phyloP scores from a whole-genome alignment of 768 basidiomycete species.

The Dendrothele bispora region DNA sequence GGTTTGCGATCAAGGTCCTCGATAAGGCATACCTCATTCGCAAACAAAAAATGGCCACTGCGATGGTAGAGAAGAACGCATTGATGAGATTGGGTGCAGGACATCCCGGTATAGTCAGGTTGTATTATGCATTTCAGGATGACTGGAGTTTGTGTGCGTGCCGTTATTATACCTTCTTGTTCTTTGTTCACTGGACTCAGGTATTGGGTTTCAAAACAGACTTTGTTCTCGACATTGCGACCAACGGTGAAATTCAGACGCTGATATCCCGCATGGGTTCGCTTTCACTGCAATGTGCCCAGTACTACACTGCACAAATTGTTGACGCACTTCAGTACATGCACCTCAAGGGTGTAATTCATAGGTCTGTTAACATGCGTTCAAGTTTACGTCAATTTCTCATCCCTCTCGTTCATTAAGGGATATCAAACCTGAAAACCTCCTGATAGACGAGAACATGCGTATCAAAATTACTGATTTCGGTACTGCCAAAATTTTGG shows the following conservation, averaged over 20 bases:
- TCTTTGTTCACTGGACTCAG: background rate
- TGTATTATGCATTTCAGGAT: constrained; percentile 87
- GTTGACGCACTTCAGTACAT: constrained; percentile 89
- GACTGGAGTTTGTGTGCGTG: constrained; percentile 78
- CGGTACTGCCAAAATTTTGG: constrained; percentile 83
- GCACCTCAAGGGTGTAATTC: constrained; percentile 87
- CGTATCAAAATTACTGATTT: constrained; percentile 97
- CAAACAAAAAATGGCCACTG: constrained; percentile 76
- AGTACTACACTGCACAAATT: constrained; percentile 88
- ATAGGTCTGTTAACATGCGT: constrained; percentile 50
- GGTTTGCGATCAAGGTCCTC: constrained; percentile 78
- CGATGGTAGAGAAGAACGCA: constrained; percentile 78
- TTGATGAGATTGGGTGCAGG: constrained; percentile 70
- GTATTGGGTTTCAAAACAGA: constrained; percentile 39
- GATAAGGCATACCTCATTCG: constrained; percentile 82
- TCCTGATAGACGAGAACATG: constrained; percentile 83
- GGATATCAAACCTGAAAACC: constrained; percentile 84
- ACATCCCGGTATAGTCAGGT: constrained; percentile 79
- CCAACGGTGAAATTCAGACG: constrained; percentile 77
- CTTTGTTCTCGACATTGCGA: constrained; percentile 75
- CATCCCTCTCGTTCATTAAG: constrained; percentile 30
- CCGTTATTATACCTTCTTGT: background rate
- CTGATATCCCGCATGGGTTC: constrained; percentile 82
- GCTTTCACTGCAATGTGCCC: constrained; percentile 70
- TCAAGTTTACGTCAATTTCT: constrained; percentile 8